Percentiles rank a stretch among this genome's conserved stretches.
Conservation (phyloP, 441 rosid species). For the Populus hybrid region DNA sequence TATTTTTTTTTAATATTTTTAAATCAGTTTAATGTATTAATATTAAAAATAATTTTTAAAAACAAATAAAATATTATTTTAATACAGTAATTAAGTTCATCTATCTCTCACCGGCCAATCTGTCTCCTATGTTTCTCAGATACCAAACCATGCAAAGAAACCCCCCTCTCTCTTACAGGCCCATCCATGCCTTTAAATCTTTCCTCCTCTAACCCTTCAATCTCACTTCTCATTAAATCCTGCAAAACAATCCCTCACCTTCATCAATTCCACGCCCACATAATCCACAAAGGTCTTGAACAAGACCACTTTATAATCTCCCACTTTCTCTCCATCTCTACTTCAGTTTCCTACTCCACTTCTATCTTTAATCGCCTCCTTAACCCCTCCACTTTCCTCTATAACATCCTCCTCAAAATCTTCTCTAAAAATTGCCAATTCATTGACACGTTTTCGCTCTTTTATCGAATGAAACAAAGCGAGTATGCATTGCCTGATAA, state of each 20-base stretch:
- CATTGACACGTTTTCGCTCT: slow-evolving; percentile 38
- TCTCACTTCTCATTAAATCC: slow-evolving; percentile 47
- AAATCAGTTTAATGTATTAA: too few species aligned
- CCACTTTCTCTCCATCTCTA: slow-evolving; percentile 34
- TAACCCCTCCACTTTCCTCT: slow-evolving; percentile 51
- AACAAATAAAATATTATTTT: too few species aligned
- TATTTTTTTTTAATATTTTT: too few species aligned
- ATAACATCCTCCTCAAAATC: slow-evolving; percentile 52
- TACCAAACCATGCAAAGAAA: slow-evolving; percentile 12
- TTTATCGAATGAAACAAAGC: slow-evolving; percentile 51
- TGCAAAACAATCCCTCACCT: slow-evolving; percentile 51
- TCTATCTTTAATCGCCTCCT: slow-evolving; percentile 53
- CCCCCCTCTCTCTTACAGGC: neutral
- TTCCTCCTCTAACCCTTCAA: slow-evolving; percentile 29
- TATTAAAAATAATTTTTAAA: too few species aligned
- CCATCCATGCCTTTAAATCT: slow-evolving; percentile 36
- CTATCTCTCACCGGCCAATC: neutral
- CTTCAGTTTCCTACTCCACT: slow-evolving; percentile 41
- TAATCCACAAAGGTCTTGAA: slow-evolving; percentile 68
- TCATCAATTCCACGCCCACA: slow-evolving; percentile 62
- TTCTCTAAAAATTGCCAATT: slow-evolving; percentile 36
- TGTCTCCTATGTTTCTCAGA: neutral
- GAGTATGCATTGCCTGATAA: slow-evolving; percentile 39
- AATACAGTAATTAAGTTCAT: neutral
- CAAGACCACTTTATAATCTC: slow-evolving; percentile 60